These are phyloP conservation scores for Coemansia sp. DNA, from an alignment of 192 early-diverging fungal genomes.

Conservation along the genomic window DNA sequence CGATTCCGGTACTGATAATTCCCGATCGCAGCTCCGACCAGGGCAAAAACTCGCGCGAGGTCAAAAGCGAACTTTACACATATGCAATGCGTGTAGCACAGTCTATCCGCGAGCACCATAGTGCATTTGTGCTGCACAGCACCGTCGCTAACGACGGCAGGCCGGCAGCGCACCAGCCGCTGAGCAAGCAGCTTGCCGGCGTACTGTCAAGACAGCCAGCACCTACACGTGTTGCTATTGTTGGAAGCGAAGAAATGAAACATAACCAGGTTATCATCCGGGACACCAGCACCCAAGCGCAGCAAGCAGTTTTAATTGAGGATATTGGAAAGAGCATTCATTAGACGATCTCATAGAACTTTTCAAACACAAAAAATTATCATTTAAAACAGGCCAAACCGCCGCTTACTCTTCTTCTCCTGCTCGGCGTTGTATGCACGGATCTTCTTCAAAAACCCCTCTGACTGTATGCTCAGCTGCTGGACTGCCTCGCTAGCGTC, in stretches of 20 bases:
- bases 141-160: no score
- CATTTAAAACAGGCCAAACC: conserved; percentile 28
- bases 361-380: neutral
- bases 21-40: no score
- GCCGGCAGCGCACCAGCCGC: conserved; percentile 3
- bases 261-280: neutral
- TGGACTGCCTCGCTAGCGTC: conserved; percentile 15
- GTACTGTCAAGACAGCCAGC: conserved; percentile 5
- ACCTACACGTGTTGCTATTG: conserved; percentile 16
- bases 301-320: neutral
- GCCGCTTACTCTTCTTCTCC: conserved; percentile 23
- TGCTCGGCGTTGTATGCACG: conserved; percentile 45
- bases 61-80: conserved; percentile 13
- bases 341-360: no score
- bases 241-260: conserved; percentile 26
- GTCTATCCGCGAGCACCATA: conserved; percentile 3
- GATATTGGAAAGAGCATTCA: neutral
- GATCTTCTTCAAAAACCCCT: conserved; percentile 32
- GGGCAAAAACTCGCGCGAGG: neutral
- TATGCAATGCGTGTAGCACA: conserved; percentile 30
- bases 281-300: neutral
- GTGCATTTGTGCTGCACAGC: conserved; percentile 18
- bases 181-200: conserved; percentile 33
- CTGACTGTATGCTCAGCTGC: conserved; percentile 18
- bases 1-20: conserved; percentile 31